Base-by-base conservation (phyloP, 2,329 filamentous ascomycete genomes). In the Dothiorella sarmentorum region DNA sequence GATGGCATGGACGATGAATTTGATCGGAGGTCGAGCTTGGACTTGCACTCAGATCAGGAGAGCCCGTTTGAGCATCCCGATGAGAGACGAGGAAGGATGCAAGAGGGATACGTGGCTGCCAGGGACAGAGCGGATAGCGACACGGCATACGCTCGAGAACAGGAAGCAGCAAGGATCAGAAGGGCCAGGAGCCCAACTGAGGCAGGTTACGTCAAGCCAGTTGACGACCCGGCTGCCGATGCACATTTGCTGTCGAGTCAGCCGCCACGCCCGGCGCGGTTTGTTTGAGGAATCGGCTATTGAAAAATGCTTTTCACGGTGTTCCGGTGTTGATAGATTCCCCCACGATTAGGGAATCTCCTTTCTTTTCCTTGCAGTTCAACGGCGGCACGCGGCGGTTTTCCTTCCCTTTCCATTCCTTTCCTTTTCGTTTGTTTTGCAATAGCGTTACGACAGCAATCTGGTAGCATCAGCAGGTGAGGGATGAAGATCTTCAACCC, bases 31-130 rank as follows among this genome's bases (percentile, higher is more conserved):
- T 49, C 43, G 2, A 58, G 56, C 15, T 33, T 51, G 10, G 37
- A 58, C 15, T 7, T 58, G 7, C 22, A 58, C 18, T 49, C 56
- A 11, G 56, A 58, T 13, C 43, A 58, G n/a, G 44, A 49, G 24
- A 58, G 56, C 56, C 56, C 56, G 15, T 42, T 49, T 35, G 56
- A 58, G 44, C 56, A 58, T 24, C 56, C 56, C 17, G 56, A 58
- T 15, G 56, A 58, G 27, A 40, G 56, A 18, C 38, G 56, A n/a
- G 56, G 56, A 22, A 58, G 56, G 26, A 35, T 58, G n/a, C 26
- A 44, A 17, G n/a, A 58, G 27, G 35, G 44, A 9, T 58, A 58
- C 26, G 47, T 57, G 20, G 55, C 55, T 24, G 55, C 55, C 15
- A 44, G 55, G 20, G 55, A 57, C 31, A 27, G 55, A 9, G 42